phyloP scores from a whole-genome alignment of 352 stramenopile genomes.

The Phytopythium litorale region DNA sequence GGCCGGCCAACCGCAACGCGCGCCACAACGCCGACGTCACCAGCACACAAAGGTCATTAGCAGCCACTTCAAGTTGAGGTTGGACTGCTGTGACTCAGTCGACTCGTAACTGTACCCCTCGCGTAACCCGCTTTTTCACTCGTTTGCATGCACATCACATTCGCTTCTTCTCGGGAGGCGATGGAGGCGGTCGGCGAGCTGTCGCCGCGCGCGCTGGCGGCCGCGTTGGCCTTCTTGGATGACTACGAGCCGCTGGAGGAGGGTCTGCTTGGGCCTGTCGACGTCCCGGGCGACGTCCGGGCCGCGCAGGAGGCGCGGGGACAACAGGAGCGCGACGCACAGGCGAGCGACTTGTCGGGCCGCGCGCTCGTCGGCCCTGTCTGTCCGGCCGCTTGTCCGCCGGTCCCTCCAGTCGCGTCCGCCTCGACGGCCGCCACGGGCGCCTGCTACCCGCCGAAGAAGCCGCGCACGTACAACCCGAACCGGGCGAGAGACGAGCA shows the following conservation, averaged over 20 bases:
- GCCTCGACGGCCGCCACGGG: no score
- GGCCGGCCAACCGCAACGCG: constrained; percentile 57
- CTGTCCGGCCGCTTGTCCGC: neutral
- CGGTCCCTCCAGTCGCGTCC: neutral
- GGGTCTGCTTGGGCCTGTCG: neutral
- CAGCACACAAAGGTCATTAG: neutral
- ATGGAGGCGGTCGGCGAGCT: neutral
- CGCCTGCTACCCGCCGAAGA: neutral
- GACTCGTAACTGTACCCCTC: no score
- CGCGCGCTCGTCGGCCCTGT: neutral
- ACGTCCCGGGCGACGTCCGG: neutral
- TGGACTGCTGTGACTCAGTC: no score
- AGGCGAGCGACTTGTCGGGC: constrained; percentile 3
- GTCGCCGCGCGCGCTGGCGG: constrained; percentile 2
- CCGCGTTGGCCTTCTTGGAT: constrained; percentile 1
- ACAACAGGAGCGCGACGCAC: neutral
- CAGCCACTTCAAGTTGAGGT: no score
- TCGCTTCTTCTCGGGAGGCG: no score
- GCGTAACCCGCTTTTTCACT: no score
- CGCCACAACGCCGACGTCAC: constrained; percentile 47
- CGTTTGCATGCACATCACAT: no score
- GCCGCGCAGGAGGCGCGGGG: neutral
- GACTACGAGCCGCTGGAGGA: neutral
- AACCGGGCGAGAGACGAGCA: constrained; percentile 7
- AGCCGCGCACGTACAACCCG: constrained; percentile 6